Base-by-base conservation (phyloP, 768 basidiomycete genomes). In the Lentinula raphanica region DNA sequence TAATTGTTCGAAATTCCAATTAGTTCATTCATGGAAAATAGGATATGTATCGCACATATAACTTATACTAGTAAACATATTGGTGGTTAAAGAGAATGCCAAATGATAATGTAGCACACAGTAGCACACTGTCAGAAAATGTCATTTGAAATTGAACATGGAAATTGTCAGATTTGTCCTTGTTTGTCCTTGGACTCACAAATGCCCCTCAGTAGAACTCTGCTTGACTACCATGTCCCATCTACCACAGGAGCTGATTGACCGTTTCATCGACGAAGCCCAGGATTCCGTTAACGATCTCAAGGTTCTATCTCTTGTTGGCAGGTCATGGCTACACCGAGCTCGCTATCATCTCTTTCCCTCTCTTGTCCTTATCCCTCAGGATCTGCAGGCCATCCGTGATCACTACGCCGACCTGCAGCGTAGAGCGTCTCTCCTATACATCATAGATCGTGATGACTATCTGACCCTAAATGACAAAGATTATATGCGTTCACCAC, bases 231-330 rank as follows among this genome's bases (percentile, higher is more conserved):
- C 39, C 39, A 51, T 36, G 31, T 12, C 19, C 19, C n/a, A 54
- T 19, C 12, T 54, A 23, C 54, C 54, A 27, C 54, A 54, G 29
- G 54, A n/a, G n/a, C n/a, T n/a, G n/a, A n/a, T n/a, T n/a, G n/a
- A n/a, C n/a, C n/a, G n/a, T n/a, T n/a, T n/a, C 21, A 29, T 54
- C 54, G 54, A 54, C 32, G 38, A 54, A 29, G n/a, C 29, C 17
- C 25, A 1, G 1, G 38, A 54, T 29, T 54, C 54, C 1, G 11
- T 19, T 4, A 6, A 40, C 5, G 54, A 54, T 19, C 42, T 54
- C 15, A 40, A 40, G 17, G 44, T 12, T 21, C 3, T 29, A 17
- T 15, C 25, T 2, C 42, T 54, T 3, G 42, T 54, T 3, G 25
- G 54, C 9, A 40, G 25, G 21, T 8, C 15, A 4, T 54, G 54